Evolutionary conservation across 2,329 filamentous ascomycete genomes (phyloP), one percentile per base, ranked within the genome.

Genomic region (Stachybotrys chlorohalonatus): DNA sequence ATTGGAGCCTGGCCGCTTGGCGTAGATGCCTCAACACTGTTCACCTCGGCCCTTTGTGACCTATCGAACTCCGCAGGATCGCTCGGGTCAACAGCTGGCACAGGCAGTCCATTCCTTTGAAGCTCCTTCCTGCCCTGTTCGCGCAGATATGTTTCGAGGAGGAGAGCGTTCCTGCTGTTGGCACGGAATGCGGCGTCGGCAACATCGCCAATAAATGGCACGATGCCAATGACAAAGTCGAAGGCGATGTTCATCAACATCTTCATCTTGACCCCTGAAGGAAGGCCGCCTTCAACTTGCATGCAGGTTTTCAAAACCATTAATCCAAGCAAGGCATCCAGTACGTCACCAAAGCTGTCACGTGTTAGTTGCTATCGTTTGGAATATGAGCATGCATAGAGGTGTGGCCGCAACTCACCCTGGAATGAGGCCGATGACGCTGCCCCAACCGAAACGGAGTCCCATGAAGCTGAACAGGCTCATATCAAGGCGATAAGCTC

Each of bases 401-500:
- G 24, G 24, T 47, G n/a, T 55, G 13, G 16, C n/a, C 6, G 8
- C 36, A 49, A 80, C 88, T 78, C 79, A 90, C 82, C 82, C 82
- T 62, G 94, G 94, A 54, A 97, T 71, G 7, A 97, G 67, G 13
- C 86, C 94, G 63, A 97, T 89, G 55, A 96, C 81, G 62, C 86
- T 88, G 52, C 89, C 84, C 90, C 91, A 96, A 54, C 94, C 94
- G 66, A 97, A 92, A 55, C 86, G 83, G 56, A 95, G 80, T 48
- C 91, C 90, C 59, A 87, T 82, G 66, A 90, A 82, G 65, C 82
- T 91, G 75, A 93, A 95, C 6, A 96, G 81, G 54, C 81, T 83
- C 76, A 90, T 87, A 70, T 97, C 94, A 31, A 96, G 82, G 45
- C 84, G 81, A 72, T 96, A 95, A 39, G 94, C 91, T 56, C 87